Evolutionary conservation across 805 yeast species (phyloP), one percentile per base, ranked within the genome.

Genomic region (Starmera amethionina): DNA sequence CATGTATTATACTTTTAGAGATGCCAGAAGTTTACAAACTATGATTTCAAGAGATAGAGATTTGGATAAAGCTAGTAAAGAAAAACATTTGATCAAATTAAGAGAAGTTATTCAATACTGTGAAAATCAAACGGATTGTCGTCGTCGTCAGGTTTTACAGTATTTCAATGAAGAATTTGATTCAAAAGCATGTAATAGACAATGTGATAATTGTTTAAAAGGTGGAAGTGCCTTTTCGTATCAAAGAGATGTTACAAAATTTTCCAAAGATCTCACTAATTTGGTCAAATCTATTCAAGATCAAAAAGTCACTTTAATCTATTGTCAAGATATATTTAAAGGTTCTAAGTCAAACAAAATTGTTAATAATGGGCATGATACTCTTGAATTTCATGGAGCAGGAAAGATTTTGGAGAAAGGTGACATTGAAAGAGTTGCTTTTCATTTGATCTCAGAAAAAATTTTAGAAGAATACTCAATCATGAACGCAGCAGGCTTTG

Each of bases 31-130:
- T 27, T 62, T 93, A 35, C 88, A 82, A 58, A 68, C 77, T 14
- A 73, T 87, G 77, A 88, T 93, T 35, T 79, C 78, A 42, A 68
- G 79, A 42, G 97, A 89, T 55, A 70, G 68, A 40, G 86, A 82
- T 42, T 60, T 86, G 43, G 80, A 75, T 42, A 61, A 64, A 29
- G 70, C 58, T 11, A 82, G 82, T 32, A 78, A 80, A 46, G 93
- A 85, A 47, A 82, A 79, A 46, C 96, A 90, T 59, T 60, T 79
- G 44, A 72, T 78, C 30, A 82, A 86, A 55, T 64, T 93, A 47
- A 71, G 84, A 40, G 87, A 86, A 48, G 96, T 93, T 12, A 76
- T 85, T 48, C 89, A 82, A 54, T 93, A 87, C 56, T 90, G 97
- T 62, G 96, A 89, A 46, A 90, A 93, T 58, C 70, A 72, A 10